Evolutionary conservation across 495 filamentous ascomycete species (phyloP).

Genomic region (Penicillium nucicola): DNA sequence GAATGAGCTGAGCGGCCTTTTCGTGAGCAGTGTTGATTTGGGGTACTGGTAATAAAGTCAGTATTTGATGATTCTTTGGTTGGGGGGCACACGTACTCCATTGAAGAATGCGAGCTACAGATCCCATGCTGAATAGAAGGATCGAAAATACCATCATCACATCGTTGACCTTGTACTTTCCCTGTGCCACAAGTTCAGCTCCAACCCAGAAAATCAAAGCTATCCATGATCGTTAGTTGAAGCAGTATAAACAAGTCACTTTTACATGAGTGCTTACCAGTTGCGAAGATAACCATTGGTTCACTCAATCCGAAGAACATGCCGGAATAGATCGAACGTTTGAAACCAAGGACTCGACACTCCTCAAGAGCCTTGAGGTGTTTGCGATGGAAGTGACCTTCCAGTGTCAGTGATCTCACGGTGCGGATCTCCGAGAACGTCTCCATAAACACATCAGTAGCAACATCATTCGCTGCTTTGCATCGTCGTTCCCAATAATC

Average conservation of each 20-base stretch:
- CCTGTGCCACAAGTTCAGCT: slow-evolving; percentile 53
- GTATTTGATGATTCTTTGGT: background rate
- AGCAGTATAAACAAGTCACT: background rate
- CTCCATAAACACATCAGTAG: slow-evolving; percentile 65
- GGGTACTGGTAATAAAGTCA: slow-evolving; percentile 51
- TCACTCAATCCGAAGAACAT: slow-evolving; percentile 74
- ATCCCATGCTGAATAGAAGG: slow-evolving; percentile 76
- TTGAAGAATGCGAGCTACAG: slow-evolving; percentile 61
- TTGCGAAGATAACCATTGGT: slow-evolving; percentile 65
- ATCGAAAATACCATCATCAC: slow-evolving; percentile 77
- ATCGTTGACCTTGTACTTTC: slow-evolving; percentile 44
- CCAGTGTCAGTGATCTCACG: slow-evolving; percentile 74
- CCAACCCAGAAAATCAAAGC: slow-evolving; percentile 86
- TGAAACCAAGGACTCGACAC: slow-evolving; percentile 28
- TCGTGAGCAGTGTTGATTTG: slow-evolving; percentile 72
- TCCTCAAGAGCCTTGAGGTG: slow-evolving; percentile 47
- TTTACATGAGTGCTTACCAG: slow-evolving; percentile 35
- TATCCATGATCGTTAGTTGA: slow-evolving; percentile 15
- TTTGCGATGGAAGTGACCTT: slow-evolving; percentile 69
- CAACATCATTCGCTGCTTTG: slow-evolving; percentile 54
- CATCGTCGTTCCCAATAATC: slow-evolving; percentile 67
- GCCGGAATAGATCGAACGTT: slow-evolving; percentile 57
- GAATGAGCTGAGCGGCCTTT: slow-evolving; percentile 69
- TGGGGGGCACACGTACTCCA: slow-evolving; percentile 44
- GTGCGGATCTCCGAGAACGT: slow-evolving; percentile 80